Evolutionary conservation across 2,329 filamentous ascomycete genomes (phyloP).

Genomic region (Kalmusia sp.): DNA sequence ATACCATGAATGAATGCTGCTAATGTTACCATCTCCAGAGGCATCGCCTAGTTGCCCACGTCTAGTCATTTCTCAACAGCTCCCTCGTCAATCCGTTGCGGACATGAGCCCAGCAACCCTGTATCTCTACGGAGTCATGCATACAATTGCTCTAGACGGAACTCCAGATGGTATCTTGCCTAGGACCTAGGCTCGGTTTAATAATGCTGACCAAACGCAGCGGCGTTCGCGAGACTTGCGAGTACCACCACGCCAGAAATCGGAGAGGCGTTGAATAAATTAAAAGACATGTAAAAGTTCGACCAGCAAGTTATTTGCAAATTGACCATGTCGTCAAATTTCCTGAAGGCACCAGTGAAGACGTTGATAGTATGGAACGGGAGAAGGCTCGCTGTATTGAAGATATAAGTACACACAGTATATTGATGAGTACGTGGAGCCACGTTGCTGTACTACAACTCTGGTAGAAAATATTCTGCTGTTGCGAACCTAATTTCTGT

Average conservation of each 20-base stretch:
- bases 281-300: slow-evolving; percentile 21
- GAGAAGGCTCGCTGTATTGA: too few species aligned
- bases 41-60: slow-evolving; percentile 10
- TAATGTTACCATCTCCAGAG: slow-evolving; percentile 13
- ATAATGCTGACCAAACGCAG: slow-evolving; percentile 14
- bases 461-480: too few species aligned
- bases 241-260: slow-evolving; percentile 14
- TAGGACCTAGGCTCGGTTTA: not conserved
- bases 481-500: too few species aligned
- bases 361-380: too few species aligned
- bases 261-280: slow-evolving; percentile 14
- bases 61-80: slow-evolving; percentile 20
- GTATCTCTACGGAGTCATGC: slow-evolving; percentile 18
- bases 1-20: slow-evolving; percentile 11
- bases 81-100: slow-evolving; percentile 18
- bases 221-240: slow-evolving; percentile 14
- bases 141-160: slow-evolving; percentile 21
- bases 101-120: slow-evolving; percentile 19
- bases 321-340: too few species aligned
- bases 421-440: too few species aligned
- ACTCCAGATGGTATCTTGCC: slow-evolving; percentile 20
- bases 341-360: too few species aligned
- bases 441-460: too few species aligned
- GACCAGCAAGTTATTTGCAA: too few species aligned
- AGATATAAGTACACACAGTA: too few species aligned